Percentiles rank a stretch among this genome's conserved stretches.
Evolutionary conservation across 139 green algal genomes (phyloP).

Genomic region (Edaphochlamys debaryana): DNA sequence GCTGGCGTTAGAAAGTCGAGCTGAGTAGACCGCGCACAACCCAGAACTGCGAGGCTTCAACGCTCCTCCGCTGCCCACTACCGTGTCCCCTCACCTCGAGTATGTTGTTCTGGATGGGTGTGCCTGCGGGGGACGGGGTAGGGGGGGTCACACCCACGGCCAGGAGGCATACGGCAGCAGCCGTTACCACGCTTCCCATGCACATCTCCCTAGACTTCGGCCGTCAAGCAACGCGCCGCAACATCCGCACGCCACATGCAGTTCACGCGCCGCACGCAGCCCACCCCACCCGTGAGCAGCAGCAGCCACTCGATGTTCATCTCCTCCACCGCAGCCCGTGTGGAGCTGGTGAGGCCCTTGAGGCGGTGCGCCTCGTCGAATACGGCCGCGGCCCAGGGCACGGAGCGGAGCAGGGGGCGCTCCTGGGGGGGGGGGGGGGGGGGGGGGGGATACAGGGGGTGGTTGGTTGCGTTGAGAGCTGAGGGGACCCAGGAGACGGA

Average conservation of each 20-base stretch:
- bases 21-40: too few relatives aligned
- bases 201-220: too few relatives aligned
- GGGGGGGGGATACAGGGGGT: too few relatives aligned
- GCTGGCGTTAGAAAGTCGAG: too few relatives aligned
- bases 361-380: constrained; percentile 82
- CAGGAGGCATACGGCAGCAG: too few relatives aligned
- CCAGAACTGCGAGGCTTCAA: too few relatives aligned
- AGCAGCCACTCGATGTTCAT: constrained; percentile 81
- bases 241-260: too few relatives aligned
- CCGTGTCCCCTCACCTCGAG: constrained; percentile 61
- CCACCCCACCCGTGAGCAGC: constrained; percentile 89
- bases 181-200: too few relatives aligned
- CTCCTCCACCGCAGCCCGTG: constrained; percentile 61
- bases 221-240: too few relatives aligned
- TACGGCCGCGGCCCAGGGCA: constrained; percentile 40
- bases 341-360: constrained; percentile 73
- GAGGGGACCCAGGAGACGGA: constrained; percentile 21
- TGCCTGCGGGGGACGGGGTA: constrained; percentile 58
- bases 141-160: too few relatives aligned
- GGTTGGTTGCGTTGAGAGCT: constrained; percentile 74
- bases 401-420: background rate
- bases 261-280: too few relatives aligned
- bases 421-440: background rate
- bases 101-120: constrained; percentile 97
- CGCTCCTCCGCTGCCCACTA: too few relatives aligned